Conservation (phyloP, 306 rosid genomes). For the Cucurbita pepo region DNA sequence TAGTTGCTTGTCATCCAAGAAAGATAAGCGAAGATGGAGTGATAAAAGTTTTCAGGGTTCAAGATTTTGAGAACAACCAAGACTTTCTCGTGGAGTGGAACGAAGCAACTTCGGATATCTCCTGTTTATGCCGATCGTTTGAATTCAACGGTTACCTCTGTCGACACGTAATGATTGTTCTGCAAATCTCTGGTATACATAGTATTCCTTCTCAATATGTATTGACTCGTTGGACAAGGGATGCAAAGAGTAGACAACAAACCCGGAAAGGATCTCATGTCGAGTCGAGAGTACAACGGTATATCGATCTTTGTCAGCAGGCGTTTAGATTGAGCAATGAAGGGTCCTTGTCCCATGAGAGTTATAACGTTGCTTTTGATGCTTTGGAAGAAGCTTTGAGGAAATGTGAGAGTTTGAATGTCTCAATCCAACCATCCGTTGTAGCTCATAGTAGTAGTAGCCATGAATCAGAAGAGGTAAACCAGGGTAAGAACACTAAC, state of each 20-base stretch:
- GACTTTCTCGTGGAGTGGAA: slow-evolving; percentile 26
- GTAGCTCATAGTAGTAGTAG: slow-evolving; percentile 10
- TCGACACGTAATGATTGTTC: slow-evolving; percentile 33
- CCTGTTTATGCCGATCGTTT: slow-evolving; percentile 31
- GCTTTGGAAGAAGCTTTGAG: slow-evolving; percentile 30
- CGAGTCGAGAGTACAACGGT: slow-evolving; percentile 17
- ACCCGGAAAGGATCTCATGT: background rate
- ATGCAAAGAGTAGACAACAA: slow-evolving; percentile 20
- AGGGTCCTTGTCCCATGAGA: slow-evolving; percentile 36
- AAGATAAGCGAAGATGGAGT: slow-evolving; percentile 14
- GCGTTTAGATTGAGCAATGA: slow-evolving; percentile 30
- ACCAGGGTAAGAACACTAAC: slow-evolving; percentile 9
- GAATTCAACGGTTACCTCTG: slow-evolving; percentile 35
- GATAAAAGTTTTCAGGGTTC: background rate
- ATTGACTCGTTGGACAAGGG: slow-evolving; percentile 31
- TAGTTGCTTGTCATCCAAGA: slow-evolving; percentile 39
- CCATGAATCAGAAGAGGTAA: slow-evolving; percentile 14
- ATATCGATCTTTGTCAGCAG: slow-evolving; percentile 20
- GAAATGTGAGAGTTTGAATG: slow-evolving; percentile 20
- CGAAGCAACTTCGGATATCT: slow-evolving; percentile 22
- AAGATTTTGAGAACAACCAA: slow-evolving; percentile 27
- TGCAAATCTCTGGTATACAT: slow-evolving; percentile 32
- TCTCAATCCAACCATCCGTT: slow-evolving; percentile 11
- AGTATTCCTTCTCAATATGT: slow-evolving; percentile 30
- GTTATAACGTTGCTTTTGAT: slow-evolving; percentile 21